Percentiles rank a stretch among this genome's conserved stretches.
Evolutionary conservation across 306 rosid species (phyloP).

Genomic region (Urtica urens): DNA sequence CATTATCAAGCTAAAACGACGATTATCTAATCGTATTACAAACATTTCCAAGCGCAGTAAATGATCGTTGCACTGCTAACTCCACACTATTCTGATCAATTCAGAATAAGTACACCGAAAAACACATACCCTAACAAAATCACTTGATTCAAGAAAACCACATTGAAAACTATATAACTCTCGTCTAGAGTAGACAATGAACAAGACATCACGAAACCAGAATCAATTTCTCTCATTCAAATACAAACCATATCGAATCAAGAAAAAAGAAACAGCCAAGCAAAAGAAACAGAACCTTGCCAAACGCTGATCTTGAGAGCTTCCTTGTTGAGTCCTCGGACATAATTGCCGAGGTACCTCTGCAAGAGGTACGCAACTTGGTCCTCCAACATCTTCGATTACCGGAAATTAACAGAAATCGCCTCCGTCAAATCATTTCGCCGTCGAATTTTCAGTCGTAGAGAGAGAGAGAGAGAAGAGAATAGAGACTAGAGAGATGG

Average conservation of each 20-base stretch:
- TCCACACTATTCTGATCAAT: neutral
- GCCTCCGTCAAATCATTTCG: slow-evolving; percentile 21
- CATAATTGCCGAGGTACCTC: slow-evolving; percentile 94
- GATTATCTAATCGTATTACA: neutral
- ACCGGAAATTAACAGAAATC: neutral
- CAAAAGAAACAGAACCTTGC: slow-evolving; percentile 46
- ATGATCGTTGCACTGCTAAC: neutral
- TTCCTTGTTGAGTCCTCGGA: slow-evolving; percentile 85
- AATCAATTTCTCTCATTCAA: neutral
- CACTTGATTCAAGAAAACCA: too few relatives aligned
- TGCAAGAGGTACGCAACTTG: slow-evolving; percentile 90
- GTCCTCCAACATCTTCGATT: slow-evolving; percentile 80
- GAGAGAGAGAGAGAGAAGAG: neutral
- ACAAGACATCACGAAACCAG: too few relatives aligned
- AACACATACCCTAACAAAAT: neutral
- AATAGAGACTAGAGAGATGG: neutral
- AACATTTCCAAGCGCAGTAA: neutral
- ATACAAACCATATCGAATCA: neutral
- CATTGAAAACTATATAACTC: too few relatives aligned
- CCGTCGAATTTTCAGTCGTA: neutral
- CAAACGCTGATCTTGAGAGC: slow-evolving; percentile 98
- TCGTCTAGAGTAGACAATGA: too few relatives aligned
- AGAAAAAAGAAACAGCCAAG: neutral
- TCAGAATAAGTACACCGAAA: neutral
- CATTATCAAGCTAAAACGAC: too few relatives aligned